Evolutionary conservation across 2,329 filamentous ascomycete species (phyloP).

Genomic region (Cladosporium sp.): DNA sequence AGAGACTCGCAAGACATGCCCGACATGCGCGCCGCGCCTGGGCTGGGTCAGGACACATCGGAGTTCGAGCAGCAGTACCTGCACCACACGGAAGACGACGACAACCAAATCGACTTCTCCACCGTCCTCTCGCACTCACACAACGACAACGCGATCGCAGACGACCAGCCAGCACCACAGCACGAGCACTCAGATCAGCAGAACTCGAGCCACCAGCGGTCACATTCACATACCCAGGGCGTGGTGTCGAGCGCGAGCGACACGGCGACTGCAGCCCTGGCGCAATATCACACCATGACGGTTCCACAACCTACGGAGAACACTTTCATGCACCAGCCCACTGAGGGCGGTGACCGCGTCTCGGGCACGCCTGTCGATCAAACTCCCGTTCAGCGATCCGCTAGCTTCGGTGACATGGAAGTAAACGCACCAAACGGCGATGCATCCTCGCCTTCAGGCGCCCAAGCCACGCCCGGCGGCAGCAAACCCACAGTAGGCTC

Average conservation of each 20-base stretch:
- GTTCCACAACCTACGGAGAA: constrained; percentile 51
- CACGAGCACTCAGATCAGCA: constrained; percentile 11
- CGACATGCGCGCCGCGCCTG: constrained; percentile 31
- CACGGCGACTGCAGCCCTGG: constrained; percentile 53
- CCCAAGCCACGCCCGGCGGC: constrained; percentile 36
- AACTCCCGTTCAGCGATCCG: constrained; percentile 16
- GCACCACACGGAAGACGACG: constrained; percentile 33
- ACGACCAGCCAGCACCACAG: constrained; percentile 1
- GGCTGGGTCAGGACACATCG: constrained; percentile 16
- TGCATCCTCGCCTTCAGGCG: constrained; percentile 27
- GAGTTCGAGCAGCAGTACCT: constrained; percentile 32
- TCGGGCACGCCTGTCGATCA: constrained; percentile 14
- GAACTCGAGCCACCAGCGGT: constrained; percentile 12
- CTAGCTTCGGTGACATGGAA: constrained; percentile 12
- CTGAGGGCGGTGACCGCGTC: constrained; percentile 15
- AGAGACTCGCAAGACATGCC: constrained; percentile 41
- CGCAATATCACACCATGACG: constrained; percentile 49
- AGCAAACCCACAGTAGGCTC: constrained; percentile 85
- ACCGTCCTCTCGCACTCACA: constrained; percentile 24
- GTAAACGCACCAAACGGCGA: background rate
- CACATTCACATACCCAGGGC: constrained; percentile 10
- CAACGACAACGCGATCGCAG: background rate
- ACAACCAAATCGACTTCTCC: constrained; percentile 40
- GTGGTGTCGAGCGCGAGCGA: constrained; percentile 45
- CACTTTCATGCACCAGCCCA: constrained; percentile 33